Conservation (phyloP, 169 alveolate species). For the Plasmodium billcollinsi region DNA sequence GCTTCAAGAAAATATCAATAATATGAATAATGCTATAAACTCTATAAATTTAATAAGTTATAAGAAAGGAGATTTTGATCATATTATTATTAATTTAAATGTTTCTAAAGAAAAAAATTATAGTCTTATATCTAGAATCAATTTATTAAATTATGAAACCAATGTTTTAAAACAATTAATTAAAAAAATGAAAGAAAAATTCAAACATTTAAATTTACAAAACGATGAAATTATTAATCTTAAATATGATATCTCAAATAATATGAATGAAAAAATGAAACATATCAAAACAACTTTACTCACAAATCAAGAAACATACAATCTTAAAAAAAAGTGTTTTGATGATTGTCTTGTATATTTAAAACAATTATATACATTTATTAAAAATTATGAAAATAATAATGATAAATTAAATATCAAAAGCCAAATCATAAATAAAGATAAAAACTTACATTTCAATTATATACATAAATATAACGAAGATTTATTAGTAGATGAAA, state of each 20-base stretch:
- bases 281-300: constrained; percentile 46
- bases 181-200: constrained; percentile 76
- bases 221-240: constrained; percentile 61
- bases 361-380: constrained; percentile 62
- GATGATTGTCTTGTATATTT: constrained; percentile 51
- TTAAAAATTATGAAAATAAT: constrained; percentile 59
- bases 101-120: constrained; percentile 73
- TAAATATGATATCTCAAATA: constrained; percentile 39
- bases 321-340: constrained; percentile 71
- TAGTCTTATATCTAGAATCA: constrained; percentile 73
- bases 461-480: constrained; percentile 70
- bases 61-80: constrained; percentile 73
- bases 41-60: constrained; percentile 52
- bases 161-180: constrained; percentile 49
- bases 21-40: constrained; percentile 75
- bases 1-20: constrained; percentile 62
- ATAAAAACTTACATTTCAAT: constrained; percentile 53
- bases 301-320: constrained; percentile 62
- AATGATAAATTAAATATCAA: constrained; percentile 68
- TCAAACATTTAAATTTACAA: constrained; percentile 28
- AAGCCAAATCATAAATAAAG: constrained; percentile 70
- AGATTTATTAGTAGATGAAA: constrained; percentile 64
- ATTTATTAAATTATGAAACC: constrained; percentile 68
- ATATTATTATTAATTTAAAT: constrained; percentile 75
- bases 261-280: constrained; percentile 61